Evolutionary conservation across 2,329 filamentous ascomycete genomes (phyloP), one percentile per base, ranked within the genome.

Genomic region (Neophaeococcomyces mojaviensis): DNA sequence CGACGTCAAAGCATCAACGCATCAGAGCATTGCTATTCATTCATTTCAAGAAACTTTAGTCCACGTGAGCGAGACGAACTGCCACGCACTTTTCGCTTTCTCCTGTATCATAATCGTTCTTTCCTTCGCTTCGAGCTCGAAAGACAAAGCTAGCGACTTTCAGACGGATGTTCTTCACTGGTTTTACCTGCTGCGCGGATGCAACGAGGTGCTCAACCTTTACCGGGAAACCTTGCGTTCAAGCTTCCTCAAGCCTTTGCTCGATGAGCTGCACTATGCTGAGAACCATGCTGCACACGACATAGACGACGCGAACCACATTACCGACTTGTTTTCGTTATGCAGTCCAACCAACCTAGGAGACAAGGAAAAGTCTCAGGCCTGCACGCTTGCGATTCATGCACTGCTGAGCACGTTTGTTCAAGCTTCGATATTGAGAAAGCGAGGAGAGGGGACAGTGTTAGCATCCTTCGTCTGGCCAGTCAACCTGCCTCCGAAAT

Each of bases 81-180:
- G 65, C 31, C 66, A 68, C 10, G 68, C 69, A 1, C 57, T 70
- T 12, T 70, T 60, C 46, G 63, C 63, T 3, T 68, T 68, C 44
- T 58, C 65, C 26, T 62, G 64, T n/a, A 60, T 65, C 8, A 60
- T 68, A 9, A 64, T 68, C 30, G 64, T 67, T 30, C 60, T 67
- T 52, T 48, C 66, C 4, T 66, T 63, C 24, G 61, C 64, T 9
- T 52, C 49, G 18, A 49, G 45, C 24, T 37, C 49, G 3, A 55
- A 54, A 31, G 48, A 55, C 28, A 55, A 54, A 18, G 46, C 53
- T 13, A 47, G 43, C 24, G 54, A 56, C 36, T 51, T 59, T 36
- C 58, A 58, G 9, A 57, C 53, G 26, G 56, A 60, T 35, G 51
- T 61, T 19, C 43, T 61, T 2, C 55, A 59, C 44, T 61, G 59